Conservation (phyloP, 352 stramenopile genomes). For the Phytopythium ostracodes region DNA sequence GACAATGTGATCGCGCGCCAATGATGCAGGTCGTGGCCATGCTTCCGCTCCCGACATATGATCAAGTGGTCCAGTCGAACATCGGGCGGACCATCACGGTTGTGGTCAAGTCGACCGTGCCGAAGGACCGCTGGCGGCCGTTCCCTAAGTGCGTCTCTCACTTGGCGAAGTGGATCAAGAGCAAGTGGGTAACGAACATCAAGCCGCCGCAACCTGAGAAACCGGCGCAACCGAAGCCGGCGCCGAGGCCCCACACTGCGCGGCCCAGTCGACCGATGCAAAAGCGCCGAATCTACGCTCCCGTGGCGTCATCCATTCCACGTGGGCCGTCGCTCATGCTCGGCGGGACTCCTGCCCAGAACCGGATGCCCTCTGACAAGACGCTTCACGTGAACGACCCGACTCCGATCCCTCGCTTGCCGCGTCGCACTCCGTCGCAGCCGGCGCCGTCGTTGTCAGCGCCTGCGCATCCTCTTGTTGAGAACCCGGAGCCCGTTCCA, state of each 20-base stretch:
- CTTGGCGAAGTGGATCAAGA: conserved; percentile 72
- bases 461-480: background rate
- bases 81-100: conserved; percentile 65
- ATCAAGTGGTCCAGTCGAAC: conserved; percentile 48
- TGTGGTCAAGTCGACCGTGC: conserved; percentile 37
- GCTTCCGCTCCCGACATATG: conserved; percentile 50
- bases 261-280: conserved; percentile 13
- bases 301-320: conserved; percentile 7
- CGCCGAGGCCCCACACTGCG: conserved; percentile 4
- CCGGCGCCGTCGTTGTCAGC: background rate
- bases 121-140: conserved; percentile 22
- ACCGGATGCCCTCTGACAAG: conserved; percentile 7
- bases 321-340: conserved; percentile 8
- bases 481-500: background rate
- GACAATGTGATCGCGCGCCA: conserved; percentile 1
- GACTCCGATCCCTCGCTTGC: conserved; percentile 22
- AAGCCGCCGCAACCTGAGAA: conserved; percentile 14
- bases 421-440: conserved; percentile 3
- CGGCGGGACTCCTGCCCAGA: conserved; percentile 8
- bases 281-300: conserved; percentile 4
- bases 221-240: conserved; percentile 2
- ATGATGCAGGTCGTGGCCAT: conserved; percentile 62
- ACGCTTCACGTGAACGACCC: conserved; percentile 11
- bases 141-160: conserved; percentile 41
- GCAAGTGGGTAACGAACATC: conserved; percentile 57